phyloP scores from a whole-genome alignment of 805 yeast genomes.

The Candida methanosorbosa region DNA sequence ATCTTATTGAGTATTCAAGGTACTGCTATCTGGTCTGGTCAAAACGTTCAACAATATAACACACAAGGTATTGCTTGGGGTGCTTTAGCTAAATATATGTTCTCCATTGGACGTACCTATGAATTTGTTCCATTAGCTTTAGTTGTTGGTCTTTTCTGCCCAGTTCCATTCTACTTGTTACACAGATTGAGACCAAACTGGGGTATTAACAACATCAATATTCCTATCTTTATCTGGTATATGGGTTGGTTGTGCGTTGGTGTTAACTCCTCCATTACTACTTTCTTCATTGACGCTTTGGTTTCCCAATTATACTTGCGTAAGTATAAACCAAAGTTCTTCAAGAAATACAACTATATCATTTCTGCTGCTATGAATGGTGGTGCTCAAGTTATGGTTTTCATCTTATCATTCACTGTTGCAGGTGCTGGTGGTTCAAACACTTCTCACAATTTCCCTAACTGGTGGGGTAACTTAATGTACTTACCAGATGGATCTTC shows the following conservation, averaged over 20 bases:
- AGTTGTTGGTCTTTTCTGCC: conserved; percentile 19
- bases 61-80: conserved; percentile 28
- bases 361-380: conserved; percentile 43
- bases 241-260: conserved; percentile 24
- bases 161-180: conserved; percentile 20
- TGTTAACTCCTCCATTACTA: conserved; percentile 24
- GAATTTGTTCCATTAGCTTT: conserved; percentile 22
- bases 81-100: conserved; percentile 24
- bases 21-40: conserved; percentile 27
- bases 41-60: conserved; percentile 25
- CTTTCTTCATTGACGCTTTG: conserved; percentile 19
- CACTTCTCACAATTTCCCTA: conserved; percentile 17
- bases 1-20: conserved; percentile 19
- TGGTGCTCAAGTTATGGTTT: conserved; percentile 28
- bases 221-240: conserved; percentile 23
- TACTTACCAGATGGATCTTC: conserved; percentile 1
- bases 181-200: conserved; percentile 21
- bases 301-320: conserved; percentile 17
- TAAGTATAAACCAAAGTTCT: conserved; percentile 16
- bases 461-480: conserved; percentile 24
- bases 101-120: conserved; percentile 19
- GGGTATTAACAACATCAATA: conserved; percentile 16
- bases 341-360: conserved; percentile 39
- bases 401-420: conserved; percentile 23
- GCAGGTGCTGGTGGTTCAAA: conserved; percentile 22